Conservation (phyloP, 805 yeast genomes). For the Clavispora vitiphila region DNA sequence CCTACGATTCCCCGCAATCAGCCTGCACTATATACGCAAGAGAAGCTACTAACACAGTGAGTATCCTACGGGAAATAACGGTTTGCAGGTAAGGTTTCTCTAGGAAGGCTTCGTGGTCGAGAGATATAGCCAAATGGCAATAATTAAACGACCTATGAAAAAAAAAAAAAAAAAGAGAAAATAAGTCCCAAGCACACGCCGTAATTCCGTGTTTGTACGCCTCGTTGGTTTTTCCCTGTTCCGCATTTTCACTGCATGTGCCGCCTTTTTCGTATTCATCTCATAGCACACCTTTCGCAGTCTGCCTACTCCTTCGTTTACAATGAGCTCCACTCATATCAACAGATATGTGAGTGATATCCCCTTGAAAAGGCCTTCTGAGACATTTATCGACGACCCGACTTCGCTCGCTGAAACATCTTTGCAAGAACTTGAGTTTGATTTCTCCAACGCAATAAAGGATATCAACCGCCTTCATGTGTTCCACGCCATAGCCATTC, state of each 20-base stretch:
- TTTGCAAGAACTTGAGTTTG: slow-evolving; percentile 31
- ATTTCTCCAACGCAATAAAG: slow-evolving; percentile 25
- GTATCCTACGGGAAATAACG: too few relatives aligned
- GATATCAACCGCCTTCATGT: slow-evolving; percentile 31
- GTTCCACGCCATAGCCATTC: slow-evolving; percentile 30
- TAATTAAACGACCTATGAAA: too few relatives aligned
- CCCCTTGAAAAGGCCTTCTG: slow-evolving; percentile 33
- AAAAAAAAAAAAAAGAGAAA: too few relatives aligned
- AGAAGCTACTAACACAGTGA: too few relatives aligned
- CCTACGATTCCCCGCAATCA: neutral
- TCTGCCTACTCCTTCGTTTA: neutral
- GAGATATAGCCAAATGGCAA: too few relatives aligned
- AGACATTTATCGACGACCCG: slow-evolving; percentile 41
- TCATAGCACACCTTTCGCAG: too few relatives aligned
- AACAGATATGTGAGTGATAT: slow-evolving; percentile 23
- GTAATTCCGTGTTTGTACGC: too few relatives aligned
- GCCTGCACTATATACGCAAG: neutral
- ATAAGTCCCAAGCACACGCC: too few relatives aligned
- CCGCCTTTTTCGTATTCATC: too few relatives aligned
- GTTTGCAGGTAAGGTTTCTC: too few relatives aligned
- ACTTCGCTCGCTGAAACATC: slow-evolving; percentile 27
- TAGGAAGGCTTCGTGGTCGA: too few relatives aligned
- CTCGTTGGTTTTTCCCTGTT: too few relatives aligned
- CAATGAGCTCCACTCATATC: slow-evolving; percentile 4
- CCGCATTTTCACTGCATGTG: neutral